Conservation (phyloP, 202 grass and related monocot genomes). For the Setaria viridis region DNA sequence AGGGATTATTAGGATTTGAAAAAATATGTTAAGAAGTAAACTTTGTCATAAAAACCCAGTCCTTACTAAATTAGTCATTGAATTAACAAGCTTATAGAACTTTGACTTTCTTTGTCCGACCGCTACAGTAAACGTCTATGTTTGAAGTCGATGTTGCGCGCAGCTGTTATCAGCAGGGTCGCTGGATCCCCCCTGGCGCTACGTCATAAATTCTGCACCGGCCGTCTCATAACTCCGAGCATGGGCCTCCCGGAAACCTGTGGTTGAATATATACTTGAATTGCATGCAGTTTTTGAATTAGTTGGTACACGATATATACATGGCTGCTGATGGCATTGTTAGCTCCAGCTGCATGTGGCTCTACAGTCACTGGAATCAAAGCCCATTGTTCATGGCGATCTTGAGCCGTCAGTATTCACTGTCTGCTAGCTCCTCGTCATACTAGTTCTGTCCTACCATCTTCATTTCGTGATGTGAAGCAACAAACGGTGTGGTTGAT, state of each 20-base stretch:
- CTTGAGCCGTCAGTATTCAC: not conserved
- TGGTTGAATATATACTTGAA: not conserved
- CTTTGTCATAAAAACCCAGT: too few species aligned
- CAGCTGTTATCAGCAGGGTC: not conserved
- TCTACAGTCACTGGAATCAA: constrained; percentile 31
- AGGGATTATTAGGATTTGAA: not conserved
- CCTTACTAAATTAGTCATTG: too few species aligned
- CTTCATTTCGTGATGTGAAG: not conserved
- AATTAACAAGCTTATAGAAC: too few species aligned
- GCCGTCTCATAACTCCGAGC: not conserved
- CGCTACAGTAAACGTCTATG: not conserved
- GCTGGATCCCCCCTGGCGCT: not conserved
- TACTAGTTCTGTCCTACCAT: not conserved
- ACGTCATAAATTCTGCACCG: not conserved
- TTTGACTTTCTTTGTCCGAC: not conserved
- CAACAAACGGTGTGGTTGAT: not conserved
- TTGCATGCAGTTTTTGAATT: not conserved
- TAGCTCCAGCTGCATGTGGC: constrained; percentile 28
- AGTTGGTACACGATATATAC: not conserved
- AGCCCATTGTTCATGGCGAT: constrained; percentile 3
- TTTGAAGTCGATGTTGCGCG: not conserved
- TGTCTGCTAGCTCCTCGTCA: not conserved
- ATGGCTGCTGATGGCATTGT: not conserved
- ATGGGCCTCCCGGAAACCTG: not conserved
- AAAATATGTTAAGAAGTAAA: too few species aligned